Evolutionary conservation across 345 rosid genomes (phyloP), one percentile per base, ranked within the genome.

Genomic region (Euclidium syriacum): DNA sequence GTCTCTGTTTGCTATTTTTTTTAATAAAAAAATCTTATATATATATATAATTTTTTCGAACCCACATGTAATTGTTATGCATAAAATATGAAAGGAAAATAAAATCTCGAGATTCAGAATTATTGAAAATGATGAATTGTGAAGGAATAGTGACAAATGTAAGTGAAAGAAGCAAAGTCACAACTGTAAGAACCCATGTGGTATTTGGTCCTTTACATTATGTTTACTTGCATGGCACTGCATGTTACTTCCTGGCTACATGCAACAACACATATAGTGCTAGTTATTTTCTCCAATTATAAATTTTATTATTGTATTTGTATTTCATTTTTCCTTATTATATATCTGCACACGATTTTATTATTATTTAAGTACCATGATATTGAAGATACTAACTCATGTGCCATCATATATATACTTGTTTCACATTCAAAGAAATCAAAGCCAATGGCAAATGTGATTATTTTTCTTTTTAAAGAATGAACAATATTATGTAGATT

Each of bases 111-210:
- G 57, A 56, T 43, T 34, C 27, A 34, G 47, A 58, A 69, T 61
- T 44, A 70, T 62, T 46, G 58, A 62, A 55, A 62, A 70, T 47
- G 74, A 70, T 62, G 58, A 44, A 69, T 34, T 25, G 36, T 22
- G 47, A 62, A 53, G 1, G 58, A 62, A 54, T 46, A 33, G 44
- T 34, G 68, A 46, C 42, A 70, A 62, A 29, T 62, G 74, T 70
- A 57, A 62, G 64, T 62, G 64, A 54, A 38, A 62, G 47, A 70
- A 54, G 74, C 74, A 70, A 62, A 70, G 74, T 54, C 58, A 29
- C 65, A 64, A 50, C 35, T 69, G 65, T 64, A 50, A 64, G 70
- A 71, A 64, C 32, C 61, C 75, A 71, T 64, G 75, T 71, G 75
- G 38, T 49, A 57, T 71, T 64, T 57, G 54, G 66, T 57, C 48